Conservation (phyloP, 495 filamentous ascomycete genomes). For the Saxophila tyrrhenica region DNA sequence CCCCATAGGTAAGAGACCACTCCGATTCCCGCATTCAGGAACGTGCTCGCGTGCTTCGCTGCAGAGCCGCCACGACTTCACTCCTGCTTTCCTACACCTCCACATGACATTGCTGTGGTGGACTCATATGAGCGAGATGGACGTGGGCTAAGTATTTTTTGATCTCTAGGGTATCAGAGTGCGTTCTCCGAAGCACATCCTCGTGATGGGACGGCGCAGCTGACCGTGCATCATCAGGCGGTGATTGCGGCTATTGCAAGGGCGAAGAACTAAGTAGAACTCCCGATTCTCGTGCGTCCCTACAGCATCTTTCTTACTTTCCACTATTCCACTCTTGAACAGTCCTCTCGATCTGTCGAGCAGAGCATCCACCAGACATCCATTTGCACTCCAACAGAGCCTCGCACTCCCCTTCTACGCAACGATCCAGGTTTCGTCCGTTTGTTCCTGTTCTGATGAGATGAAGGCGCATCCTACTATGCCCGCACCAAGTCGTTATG, state of each 20-base stretch:
- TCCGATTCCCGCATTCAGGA: not conserved
- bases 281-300: slow-evolving; percentile 30
- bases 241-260: slow-evolving; percentile 34
- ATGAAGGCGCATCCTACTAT: slow-evolving; percentile 73
- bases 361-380: too few relatives aligned
- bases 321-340: not conserved
- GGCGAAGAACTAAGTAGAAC: slow-evolving; percentile 27
- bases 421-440: too few relatives aligned
- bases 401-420: too few relatives aligned
- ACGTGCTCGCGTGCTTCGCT: not conserved
- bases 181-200: not conserved
- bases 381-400: too few relatives aligned
- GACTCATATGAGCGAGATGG: not conserved
- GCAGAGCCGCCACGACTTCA: not conserved
- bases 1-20: slow-evolving; percentile 15
- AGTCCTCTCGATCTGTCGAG: too few relatives aligned
- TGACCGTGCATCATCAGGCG: slow-evolving; percentile 2
- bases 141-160: slow-evolving; percentile 5
- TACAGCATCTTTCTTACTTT: slow-evolving; percentile 1
- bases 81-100: not conserved
- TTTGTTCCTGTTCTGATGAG: too few relatives aligned
- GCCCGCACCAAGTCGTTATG: slow-evolving; percentile 55
- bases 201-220: too few relatives aligned
- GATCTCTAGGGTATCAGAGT: slow-evolving; percentile 25
- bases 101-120: not conserved